These are phyloP conservation scores for Penicillium sclerotigenum DNA, from an alignment of 2,329 filamentous ascomycete species.

Conservation along the genomic window DNA sequence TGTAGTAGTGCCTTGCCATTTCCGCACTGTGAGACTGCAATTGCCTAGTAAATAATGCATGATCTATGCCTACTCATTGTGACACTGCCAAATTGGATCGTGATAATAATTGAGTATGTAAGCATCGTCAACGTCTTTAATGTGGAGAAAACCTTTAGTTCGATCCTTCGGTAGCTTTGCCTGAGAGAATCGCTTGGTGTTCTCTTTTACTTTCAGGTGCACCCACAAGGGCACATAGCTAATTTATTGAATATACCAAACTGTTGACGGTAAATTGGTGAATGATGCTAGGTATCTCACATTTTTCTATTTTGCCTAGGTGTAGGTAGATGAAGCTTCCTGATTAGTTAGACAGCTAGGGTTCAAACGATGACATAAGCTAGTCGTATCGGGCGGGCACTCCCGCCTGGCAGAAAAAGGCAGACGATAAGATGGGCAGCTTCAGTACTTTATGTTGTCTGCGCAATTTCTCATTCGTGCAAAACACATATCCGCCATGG, in stretches of 20 bases:
- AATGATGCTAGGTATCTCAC: background rate
- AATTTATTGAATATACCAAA: background rate
- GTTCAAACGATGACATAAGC: background rate
- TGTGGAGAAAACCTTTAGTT: too few species aligned
- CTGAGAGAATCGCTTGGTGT: slow-evolving; percentile 24
- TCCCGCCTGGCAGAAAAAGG: slow-evolving; percentile 17
- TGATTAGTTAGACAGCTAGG: background rate
- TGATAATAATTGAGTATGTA: too few species aligned
- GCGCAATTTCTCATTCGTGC: background rate
- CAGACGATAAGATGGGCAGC: slow-evolving; percentile 10
- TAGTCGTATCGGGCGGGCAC: background rate
- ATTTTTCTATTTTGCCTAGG: background rate
- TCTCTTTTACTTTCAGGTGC: slow-evolving; percentile 25
- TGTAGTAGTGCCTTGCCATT: slow-evolving; percentile 46
- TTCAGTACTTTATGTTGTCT: background rate
- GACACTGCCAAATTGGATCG: too few species aligned
- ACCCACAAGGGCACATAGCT: background rate
- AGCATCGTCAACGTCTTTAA: too few species aligned
- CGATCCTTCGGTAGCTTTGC: slow-evolving; percentile 16
- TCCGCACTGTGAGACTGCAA: slow-evolving; percentile 40
- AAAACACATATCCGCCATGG: slow-evolving; percentile 13
- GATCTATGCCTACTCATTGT: too few species aligned
- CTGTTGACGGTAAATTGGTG: background rate
- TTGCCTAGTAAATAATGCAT: slow-evolving; percentile 33
- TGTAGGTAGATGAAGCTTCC: background rate